A percentile compares a stretch with the other conserved stretches of the same genome.
Evolutionary conservation across 2,329 filamentous ascomycete genomes (phyloP).

Genomic region (Xylaria sp.): DNA sequence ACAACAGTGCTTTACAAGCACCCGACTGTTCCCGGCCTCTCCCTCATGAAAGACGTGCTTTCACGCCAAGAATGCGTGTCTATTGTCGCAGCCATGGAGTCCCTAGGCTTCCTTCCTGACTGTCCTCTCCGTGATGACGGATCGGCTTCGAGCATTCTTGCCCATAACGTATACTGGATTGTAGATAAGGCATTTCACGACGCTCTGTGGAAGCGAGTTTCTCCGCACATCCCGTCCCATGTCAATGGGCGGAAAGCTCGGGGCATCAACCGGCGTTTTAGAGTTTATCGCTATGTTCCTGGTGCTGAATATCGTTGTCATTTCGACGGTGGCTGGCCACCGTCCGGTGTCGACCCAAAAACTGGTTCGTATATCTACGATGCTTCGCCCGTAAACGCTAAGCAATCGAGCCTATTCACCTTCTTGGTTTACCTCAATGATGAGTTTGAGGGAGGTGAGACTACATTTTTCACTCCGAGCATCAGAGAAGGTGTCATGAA

Average conservation of each 20-base stretch:
- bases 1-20: constrained; percentile 68
- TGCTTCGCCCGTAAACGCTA: constrained; percentile 66
- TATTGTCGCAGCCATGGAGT: constrained; percentile 75
- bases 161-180: constrained; percentile 41
- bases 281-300: constrained; percentile 78
- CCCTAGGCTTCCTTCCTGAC: constrained; percentile 73
- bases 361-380: constrained; percentile 72
- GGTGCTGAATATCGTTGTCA: constrained; percentile 78
- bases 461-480: constrained; percentile 76
- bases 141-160: constrained; percentile 37
- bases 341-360: constrained; percentile 69
- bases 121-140: constrained; percentile 63
- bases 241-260: constrained; percentile 68
- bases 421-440: constrained; percentile 78
- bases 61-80: constrained; percentile 70
- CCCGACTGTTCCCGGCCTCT: constrained; percentile 70
- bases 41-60: constrained; percentile 69
- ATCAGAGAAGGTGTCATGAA: constrained; percentile 73
- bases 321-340: constrained; percentile 79
- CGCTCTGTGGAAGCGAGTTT: constrained; percentile 35
- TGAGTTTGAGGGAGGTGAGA: constrained; percentile 77
- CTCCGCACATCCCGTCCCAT: constrained; percentile 50
- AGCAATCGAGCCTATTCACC: constrained; percentile 75
- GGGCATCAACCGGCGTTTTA: constrained; percentile 75
- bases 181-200: constrained; percentile 39